Percentiles rank a stretch among this genome's conserved stretches.
Conservation (phyloP, 306 rosid species). For the Cicer yamashitae region DNA sequence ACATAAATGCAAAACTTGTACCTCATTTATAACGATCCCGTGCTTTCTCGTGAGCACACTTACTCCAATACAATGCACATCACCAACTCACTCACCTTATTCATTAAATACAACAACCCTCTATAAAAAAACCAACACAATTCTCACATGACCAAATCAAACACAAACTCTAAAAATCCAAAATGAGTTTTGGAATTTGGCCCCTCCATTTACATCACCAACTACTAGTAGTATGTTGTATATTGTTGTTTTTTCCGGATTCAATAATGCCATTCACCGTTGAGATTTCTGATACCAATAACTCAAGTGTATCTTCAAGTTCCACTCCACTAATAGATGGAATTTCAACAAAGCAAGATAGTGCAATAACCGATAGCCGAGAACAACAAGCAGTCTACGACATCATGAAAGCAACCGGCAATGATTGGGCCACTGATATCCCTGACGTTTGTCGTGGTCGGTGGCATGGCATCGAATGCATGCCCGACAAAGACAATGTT, state of each 20-base stretch:
- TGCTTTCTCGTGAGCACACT: conserved; percentile 68
- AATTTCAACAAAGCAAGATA: conserved; percentile 61
- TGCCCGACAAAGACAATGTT: conserved; percentile 74
- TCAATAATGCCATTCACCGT: conserved; percentile 59
- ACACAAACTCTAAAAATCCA: conserved; percentile 27
- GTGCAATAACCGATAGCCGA: conserved; percentile 59
- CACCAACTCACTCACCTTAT: conserved; percentile 52
- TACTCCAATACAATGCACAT: conserved; percentile 46
- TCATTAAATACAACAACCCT: conserved; percentile 27
- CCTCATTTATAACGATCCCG: conserved; percentile 48
- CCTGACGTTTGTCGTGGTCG: conserved; percentile 86
- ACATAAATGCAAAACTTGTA: conserved; percentile 55
- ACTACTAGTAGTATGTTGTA: conserved; percentile 18
- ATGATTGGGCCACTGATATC: conserved; percentile 80
- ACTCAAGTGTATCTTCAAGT: conserved; percentile 54
- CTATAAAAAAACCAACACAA: not conserved
- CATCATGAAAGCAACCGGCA: conserved; percentile 89
- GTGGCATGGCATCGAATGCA: conserved; percentile 98
- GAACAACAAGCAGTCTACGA: conserved; percentile 85
- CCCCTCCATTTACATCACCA: conserved; percentile 22
- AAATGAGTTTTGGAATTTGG: conserved; percentile 47
- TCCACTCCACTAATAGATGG: conserved; percentile 62
- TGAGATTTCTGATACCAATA: conserved; percentile 60
- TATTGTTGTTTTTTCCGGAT: conserved; percentile 11
- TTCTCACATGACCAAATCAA: not conserved